A percentile compares a stretch with the other conserved stretches of the same genome.
These are phyloP conservation scores for Pichia sp. DNA, from an alignment of 1,139 yeast genomes.

Conservation along the genomic window DNA sequence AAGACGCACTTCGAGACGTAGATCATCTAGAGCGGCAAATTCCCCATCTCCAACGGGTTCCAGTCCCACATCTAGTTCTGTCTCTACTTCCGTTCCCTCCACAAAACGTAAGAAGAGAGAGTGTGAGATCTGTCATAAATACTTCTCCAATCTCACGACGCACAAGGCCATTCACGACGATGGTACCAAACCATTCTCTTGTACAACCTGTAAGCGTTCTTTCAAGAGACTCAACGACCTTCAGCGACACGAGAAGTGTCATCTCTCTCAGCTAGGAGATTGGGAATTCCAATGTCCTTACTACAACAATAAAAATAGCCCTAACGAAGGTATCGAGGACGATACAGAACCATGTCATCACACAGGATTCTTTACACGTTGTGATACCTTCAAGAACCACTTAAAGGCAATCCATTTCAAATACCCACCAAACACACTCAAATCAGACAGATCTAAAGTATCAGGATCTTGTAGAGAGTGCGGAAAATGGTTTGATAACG, in stretches of 20 bases:
- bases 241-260: constrained; percentile 76
- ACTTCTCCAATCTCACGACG: constrained; percentile 75
- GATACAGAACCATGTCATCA: constrained; percentile 48
- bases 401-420: constrained; percentile 83
- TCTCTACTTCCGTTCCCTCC: background rate
- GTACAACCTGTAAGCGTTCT: constrained; percentile 73
- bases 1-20: constrained; percentile 12
- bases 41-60: background rate
- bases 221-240: constrained; percentile 86
- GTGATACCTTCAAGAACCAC: constrained; percentile 90
- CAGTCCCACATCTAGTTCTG: background rate
- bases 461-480: constrained; percentile 76
- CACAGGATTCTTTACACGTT: constrained; percentile 77
- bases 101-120: constrained; percentile 58
- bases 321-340: constrained; percentile 7
- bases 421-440: constrained; percentile 82
- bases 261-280: constrained; percentile 63
- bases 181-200: constrained; percentile 67
- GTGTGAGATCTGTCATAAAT: constrained; percentile 74
- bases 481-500: constrained; percentile 53
- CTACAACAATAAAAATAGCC: constrained; percentile 4
- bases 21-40: background rate
- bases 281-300: constrained; percentile 45
- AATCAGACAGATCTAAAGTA: constrained; percentile 62
- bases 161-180: constrained; percentile 81